Evolutionary conservation across 1,284 basidiomycete genomes (phyloP).

Genomic region (Cutaneotrichosporon arboriforme): DNA sequence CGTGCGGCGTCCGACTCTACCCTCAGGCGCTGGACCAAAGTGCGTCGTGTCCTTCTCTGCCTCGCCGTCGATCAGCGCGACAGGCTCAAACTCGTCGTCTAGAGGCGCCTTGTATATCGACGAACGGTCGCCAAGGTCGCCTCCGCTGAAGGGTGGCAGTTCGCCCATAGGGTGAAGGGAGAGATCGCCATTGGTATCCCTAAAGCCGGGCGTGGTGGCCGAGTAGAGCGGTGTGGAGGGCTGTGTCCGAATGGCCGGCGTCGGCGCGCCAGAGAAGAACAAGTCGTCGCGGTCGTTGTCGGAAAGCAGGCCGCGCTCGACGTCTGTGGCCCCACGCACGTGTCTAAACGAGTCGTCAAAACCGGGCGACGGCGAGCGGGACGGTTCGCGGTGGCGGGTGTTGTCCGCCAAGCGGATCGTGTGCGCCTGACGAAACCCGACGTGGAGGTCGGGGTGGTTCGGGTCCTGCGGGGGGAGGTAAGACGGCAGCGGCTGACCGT

Average conservation of each 20-base stretch:
- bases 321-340: constrained; percentile 13
- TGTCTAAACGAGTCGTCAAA: constrained; percentile 17
- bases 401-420: constrained; percentile 28
- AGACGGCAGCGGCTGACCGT: constrained; percentile 26
- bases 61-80: constrained; percentile 11
- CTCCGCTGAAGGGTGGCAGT: background rate
- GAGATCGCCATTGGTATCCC: constrained; percentile 18
- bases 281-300: constrained; percentile 10
- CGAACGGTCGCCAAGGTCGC: background rate
- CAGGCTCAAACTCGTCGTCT: constrained; percentile 16
- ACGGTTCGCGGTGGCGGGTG: constrained; percentile 13
- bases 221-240: background rate
- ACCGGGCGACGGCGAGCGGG: constrained; percentile 34
- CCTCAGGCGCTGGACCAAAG: constrained; percentile 77
- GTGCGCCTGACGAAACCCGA: constrained; percentile 30
- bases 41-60: constrained; percentile 54
- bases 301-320: constrained; percentile 33
- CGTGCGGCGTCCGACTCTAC: constrained; percentile 62
- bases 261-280: background rate
- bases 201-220: background rate
- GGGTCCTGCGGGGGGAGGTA: constrained; percentile 39
- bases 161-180: background rate
- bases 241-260: background rate
- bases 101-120: constrained; percentile 14
- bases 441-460: constrained; percentile 39